Evolutionary conservation across 192 early-diverging fungal species (phyloP), one percentile per base, ranked within the genome.

Genomic region (Backusella sp.): DNA sequence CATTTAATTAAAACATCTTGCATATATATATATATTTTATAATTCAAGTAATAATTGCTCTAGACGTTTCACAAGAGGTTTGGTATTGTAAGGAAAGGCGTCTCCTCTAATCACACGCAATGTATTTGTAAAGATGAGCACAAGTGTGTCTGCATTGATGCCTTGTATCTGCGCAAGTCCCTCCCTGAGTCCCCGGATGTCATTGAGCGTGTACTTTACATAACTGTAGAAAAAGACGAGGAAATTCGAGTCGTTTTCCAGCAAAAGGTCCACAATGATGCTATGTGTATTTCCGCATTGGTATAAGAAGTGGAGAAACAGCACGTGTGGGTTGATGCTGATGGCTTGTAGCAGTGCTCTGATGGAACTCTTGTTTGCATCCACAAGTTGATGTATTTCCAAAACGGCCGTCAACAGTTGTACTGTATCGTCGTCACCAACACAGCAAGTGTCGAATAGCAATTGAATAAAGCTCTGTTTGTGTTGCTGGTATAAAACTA

Each of bases 241-340:
- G 52, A 82, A 74, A 15, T 36, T 65, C 1, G 76, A 76, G 37
- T 78, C 76, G 21, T 76, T 44, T 4, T 73, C 75, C 34, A 82
- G 73, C 23, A 82, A 37, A 21, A 82, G 70, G 73, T 82, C 80
- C 9, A 82, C 70, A 66, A 82, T 37, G 6, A 82, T 66, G 15
- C 68, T 70, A 68, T 82, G 66, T 32, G 70, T 46, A 12, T 76
- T 72, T 2, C 73, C 73, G 1, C 52, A 71, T 6, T 52, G n/a
- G 36, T 75, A 34, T 19, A 79, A 19, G 41, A 82, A 78, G 30
- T 75, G 53, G 17, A 77, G 41, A 68, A 82, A 82, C 4, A 82
- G 26, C 3, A 44, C 56, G 53, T 82, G 73, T 12, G 80, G 74
- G 5, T 52, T 66, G 68, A 77, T 32, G 41, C 66, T 42, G n/a